Evolutionary conservation across 1,284 basidiomycete genomes (phyloP).

Genomic region (Earliella scabrosa): DNA sequence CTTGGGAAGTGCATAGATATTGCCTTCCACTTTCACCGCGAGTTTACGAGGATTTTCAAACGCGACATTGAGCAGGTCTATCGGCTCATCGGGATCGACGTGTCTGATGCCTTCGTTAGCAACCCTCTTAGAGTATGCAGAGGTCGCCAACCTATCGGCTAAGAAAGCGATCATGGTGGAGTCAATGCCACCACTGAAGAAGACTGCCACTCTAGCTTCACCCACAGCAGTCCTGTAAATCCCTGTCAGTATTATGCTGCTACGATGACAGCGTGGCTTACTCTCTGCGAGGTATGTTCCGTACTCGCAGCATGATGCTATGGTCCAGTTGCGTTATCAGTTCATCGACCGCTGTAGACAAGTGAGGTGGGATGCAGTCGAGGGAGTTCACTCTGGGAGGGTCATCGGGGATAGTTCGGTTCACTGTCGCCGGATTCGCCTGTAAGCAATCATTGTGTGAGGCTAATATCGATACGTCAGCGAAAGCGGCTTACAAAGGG

Average conservation of each 20-base stretch:
- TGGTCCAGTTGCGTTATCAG: slow-evolving; percentile 57
- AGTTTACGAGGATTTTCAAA: slow-evolving; percentile 91
- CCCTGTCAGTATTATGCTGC: neutral
- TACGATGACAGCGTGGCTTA: slow-evolving; percentile 32
- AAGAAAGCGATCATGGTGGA: slow-evolving; percentile 85
- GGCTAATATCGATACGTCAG: neutral
- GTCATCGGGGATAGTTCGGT: slow-evolving; percentile 48
- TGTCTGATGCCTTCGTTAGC: slow-evolving; percentile 48
- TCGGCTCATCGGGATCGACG: slow-evolving; percentile 74
- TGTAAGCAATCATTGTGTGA: slow-evolving; percentile 28
- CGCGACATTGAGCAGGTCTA: slow-evolving; percentile 95
- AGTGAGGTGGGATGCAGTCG: slow-evolving; percentile 46
- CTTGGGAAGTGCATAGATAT: slow-evolving; percentile 44
- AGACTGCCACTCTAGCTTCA: slow-evolving; percentile 74
- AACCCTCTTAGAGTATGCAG: no score
- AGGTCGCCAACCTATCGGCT: slow-evolving; percentile 60
- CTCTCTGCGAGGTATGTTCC: slow-evolving; percentile 52
- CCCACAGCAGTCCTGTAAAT: slow-evolving; percentile 29
- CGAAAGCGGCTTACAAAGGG: slow-evolving; percentile 10
- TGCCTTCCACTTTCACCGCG: slow-evolving; percentile 49
- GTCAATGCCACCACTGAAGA: slow-evolving; percentile 98
- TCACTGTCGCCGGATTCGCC: slow-evolving; percentile 52
- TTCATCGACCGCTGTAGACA: slow-evolving; percentile 50
- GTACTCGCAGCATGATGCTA: slow-evolving; percentile 67
- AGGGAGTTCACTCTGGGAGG: slow-evolving; percentile 32